Conservation (phyloP, 306 rosid genomes). For the Medicago lupulina region DNA sequence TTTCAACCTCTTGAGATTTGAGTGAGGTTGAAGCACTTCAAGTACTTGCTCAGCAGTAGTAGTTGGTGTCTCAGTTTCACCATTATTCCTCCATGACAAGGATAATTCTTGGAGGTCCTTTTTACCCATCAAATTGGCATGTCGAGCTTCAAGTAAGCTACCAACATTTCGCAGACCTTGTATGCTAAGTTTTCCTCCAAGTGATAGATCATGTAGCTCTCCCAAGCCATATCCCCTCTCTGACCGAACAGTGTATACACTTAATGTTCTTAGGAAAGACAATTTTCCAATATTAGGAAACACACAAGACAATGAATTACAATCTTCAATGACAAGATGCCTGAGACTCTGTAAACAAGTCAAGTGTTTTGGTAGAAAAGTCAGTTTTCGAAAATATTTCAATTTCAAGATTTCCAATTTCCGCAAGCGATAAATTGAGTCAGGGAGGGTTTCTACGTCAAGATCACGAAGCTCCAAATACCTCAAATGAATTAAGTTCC, state of each 20-base stretch:
- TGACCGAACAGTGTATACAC: background rate
- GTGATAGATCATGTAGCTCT: background rate
- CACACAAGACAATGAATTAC: background rate
- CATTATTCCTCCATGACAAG: background rate
- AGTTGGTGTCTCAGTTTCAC: background rate
- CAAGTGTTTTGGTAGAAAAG: background rate
- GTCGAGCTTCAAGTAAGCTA: background rate
- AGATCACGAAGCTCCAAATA: background rate
- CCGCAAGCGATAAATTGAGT: background rate
- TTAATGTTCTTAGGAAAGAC: background rate
- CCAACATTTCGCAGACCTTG: background rate
- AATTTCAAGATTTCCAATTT: slow-evolving; percentile 25
- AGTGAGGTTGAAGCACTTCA: background rate
- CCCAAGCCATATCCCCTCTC: background rate
- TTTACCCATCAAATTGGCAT: background rate
- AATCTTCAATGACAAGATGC: background rate
- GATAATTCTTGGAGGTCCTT: background rate
- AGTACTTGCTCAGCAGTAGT: background rate
- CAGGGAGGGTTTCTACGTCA: background rate
- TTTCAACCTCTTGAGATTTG: background rate
- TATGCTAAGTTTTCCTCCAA: background rate
- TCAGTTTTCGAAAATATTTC: background rate
- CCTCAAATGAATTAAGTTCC: too few species aligned
- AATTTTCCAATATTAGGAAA: background rate
- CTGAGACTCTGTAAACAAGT: background rate